Evolutionary conservation across 345 rosid species (phyloP).

Genomic region (Ceriops tagal): DNA sequence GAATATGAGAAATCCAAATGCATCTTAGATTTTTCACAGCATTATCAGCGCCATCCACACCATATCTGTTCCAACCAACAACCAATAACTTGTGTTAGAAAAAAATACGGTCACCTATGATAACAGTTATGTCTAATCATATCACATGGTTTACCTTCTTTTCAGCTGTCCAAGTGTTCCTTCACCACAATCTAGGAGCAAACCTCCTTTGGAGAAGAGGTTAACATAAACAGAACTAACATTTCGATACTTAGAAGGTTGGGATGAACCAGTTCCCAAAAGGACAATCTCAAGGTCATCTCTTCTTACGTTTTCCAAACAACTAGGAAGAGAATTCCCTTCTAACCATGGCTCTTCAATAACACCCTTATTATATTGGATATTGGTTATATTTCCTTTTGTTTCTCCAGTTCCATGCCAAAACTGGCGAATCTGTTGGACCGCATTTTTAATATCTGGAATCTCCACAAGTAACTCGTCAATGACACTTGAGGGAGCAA

Average conservation of each 20-base stretch:
- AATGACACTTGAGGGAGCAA: constrained; percentile 43
- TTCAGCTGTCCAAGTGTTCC: constrained; percentile 93
- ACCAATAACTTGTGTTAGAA: constrained; percentile 1
- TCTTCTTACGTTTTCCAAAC: constrained; percentile 69
- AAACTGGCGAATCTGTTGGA: constrained; percentile 46
- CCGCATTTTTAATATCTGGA: constrained; percentile 68
- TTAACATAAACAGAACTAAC: constrained; percentile 74
- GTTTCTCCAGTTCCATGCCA: constrained; percentile 41
- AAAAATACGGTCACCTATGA: neutral
- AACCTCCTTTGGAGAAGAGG: constrained; percentile 70
- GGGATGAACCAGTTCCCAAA: constrained; percentile 95
- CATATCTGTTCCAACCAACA: constrained; percentile 44
- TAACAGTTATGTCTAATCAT: neutral
- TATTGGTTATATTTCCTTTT: constrained; percentile 14
- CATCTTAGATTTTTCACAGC: constrained; percentile 62
- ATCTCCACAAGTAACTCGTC: constrained; percentile 62
- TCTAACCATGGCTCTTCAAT: constrained; percentile 75
- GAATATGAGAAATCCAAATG: constrained; percentile 95
- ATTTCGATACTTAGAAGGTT: constrained; percentile 92
- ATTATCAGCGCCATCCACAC: constrained; percentile 68
- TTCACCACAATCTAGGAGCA: constrained; percentile 92
- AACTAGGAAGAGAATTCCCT: constrained; percentile 53
- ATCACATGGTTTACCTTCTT: constrained; percentile 51
- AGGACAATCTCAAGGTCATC: constrained; percentile 90
- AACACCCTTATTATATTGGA: constrained; percentile 32